Evolutionary conservation across 345 rosid genomes (phyloP), one percentile per base, ranked within the genome.

Genomic region (Gossypium anomalum): DNA sequence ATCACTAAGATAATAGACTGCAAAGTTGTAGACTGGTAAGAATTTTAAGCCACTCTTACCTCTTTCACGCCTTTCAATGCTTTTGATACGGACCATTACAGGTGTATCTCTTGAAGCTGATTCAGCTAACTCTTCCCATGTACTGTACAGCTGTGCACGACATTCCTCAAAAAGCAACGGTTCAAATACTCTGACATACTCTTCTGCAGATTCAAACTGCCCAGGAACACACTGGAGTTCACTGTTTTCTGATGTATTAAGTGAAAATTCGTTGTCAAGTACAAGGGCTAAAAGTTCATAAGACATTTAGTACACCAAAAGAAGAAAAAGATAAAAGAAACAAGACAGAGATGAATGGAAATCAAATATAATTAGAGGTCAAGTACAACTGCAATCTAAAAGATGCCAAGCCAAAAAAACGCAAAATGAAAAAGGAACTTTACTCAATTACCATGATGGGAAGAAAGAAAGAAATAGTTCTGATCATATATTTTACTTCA

Each of bases 101-200:
- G 85, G 92, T n/a, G 88, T 75, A 75, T 91, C 94, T 78, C 83
- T 78, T 4, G 86, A 74, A 81, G 75, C 58, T 70, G 94, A 82
- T 85, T 95, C 99, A 17, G 87, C 73, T 77, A 83, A 71, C 83
- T 95, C 97, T 83, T 95, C 99, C 99, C 96, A 95, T 14, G 97
- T 80, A 83, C 97, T 86, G 79, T 93, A 89, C 72, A 95, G 90
- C 68, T 95, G 97, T 38, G 99, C 99, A 74, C 98, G 94, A 71
- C 99, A 95, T 80, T 95, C 99, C 86, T 95, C 99, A 78, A 95
- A 95, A 82, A 95, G 99, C 82, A 95, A 80, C 68, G 99, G 99
- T 80, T 95, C 99, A 89, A 95, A 95, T 38, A 95, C 98, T 85
- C 89, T 86, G 7, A 89, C 90, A 78, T 95, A 95, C 43, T 93